Percentiles rank a stretch among this genome's conserved stretches.
These are phyloP conservation scores for Zalaria obscura DNA, from an alignment of 2,329 filamentous ascomycete genomes.

Conservation along the genomic window DNA sequence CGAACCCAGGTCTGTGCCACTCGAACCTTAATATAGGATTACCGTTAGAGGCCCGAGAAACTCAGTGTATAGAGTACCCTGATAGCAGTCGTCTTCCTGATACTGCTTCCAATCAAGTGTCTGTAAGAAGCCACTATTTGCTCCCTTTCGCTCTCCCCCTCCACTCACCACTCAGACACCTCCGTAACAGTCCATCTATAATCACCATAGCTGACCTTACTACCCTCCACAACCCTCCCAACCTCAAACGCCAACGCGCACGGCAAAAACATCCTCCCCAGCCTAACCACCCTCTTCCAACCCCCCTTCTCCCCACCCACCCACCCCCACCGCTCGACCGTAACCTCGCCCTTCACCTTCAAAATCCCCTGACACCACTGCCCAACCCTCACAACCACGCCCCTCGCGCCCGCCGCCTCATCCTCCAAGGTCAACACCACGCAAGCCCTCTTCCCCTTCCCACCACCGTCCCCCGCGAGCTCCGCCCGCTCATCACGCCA, in stretches of 20 bases:
- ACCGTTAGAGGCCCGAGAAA: too few species aligned
- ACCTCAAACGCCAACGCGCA: constrained; percentile 21
- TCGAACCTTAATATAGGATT: too few species aligned
- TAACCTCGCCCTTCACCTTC: constrained; percentile 27
- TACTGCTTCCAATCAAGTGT: too few species aligned
- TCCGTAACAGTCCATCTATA: constrained; percentile 26
- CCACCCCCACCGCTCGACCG: constrained; percentile 43
- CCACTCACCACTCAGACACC: constrained; percentile 5
- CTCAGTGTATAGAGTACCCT: too few species aligned
- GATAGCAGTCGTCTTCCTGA: too few species aligned
- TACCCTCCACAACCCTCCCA: constrained; percentile 16
- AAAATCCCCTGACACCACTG: constrained; percentile 42
- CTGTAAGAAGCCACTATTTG: too few species aligned
- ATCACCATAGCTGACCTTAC: constrained; percentile 16
- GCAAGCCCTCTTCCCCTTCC: constrained; percentile 4
- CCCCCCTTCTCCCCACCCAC: constrained; percentile 6
- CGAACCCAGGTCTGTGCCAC: too few species aligned
- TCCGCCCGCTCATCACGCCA: constrained; percentile 39
- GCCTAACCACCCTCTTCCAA: constrained; percentile 23
- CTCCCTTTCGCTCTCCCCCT: too few species aligned
- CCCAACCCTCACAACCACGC: constrained; percentile 41
- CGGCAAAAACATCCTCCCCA: constrained; percentile 26
- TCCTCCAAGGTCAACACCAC: constrained; percentile 29
- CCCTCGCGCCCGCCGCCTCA: constrained; percentile 20
- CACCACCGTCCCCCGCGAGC: constrained; percentile 9